phyloP scores from a whole-genome alignment of 2,329 filamentous ascomycete species.

The Fusarium falciforme region DNA sequence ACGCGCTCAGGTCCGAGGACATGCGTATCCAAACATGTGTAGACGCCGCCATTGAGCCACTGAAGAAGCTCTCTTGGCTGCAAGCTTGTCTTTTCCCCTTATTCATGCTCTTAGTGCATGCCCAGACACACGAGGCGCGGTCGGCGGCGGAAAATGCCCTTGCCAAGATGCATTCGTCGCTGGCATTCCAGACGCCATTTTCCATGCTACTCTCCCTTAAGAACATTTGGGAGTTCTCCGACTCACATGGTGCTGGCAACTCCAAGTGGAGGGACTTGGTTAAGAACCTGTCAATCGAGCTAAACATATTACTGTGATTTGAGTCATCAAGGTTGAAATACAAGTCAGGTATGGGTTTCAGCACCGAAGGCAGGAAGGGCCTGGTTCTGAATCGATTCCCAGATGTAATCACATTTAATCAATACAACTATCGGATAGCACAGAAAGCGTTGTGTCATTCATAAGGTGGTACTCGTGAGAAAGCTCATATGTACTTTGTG shows the following conservation, averaged over 20 bases:
- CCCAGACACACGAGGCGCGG: neutral
- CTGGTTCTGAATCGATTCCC: neutral
- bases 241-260: neutral
- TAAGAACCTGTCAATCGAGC: neutral
- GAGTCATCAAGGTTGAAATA: neutral
- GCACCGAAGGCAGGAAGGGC: neutral
- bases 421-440: neutral
- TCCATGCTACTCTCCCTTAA: neutral
- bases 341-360: neutral
- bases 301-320: neutral
- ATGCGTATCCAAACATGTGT: neutral
- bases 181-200: neutral
- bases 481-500: neutral
- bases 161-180: neutral
- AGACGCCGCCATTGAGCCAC: neutral
- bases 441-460: neutral
- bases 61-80: neutral
- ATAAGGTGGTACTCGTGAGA: neutral
- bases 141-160: neutral
- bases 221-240: neutral
- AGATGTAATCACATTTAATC: neutral
- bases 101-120: constrained; percentile 6
- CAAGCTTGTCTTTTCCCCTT: neutral
- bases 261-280: neutral
- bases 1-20: neutral